These are phyloP conservation scores for Candida takata DNA, from an alignment of 805 yeast genomes.

Conservation along the genomic window DNA sequence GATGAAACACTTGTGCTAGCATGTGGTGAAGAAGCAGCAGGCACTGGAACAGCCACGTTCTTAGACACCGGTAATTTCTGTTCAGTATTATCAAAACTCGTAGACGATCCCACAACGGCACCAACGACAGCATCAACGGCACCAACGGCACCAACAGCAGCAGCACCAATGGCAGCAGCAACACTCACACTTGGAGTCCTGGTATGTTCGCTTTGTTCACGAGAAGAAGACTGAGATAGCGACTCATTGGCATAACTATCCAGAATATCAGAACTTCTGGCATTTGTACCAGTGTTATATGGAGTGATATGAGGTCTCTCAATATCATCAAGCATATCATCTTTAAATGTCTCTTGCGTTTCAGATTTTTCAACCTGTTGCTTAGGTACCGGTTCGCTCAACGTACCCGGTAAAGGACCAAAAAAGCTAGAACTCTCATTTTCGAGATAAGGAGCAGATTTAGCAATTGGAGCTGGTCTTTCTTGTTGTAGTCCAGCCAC, in stretches of 20 bases:
- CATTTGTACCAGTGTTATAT: conserved; percentile 4
- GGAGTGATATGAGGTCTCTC: background rate
- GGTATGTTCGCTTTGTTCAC: background rate
- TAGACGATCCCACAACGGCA: conserved; percentile 4
- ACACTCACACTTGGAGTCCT: background rate
- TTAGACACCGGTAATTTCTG: background rate
- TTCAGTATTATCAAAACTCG: background rate
- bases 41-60: background rate
- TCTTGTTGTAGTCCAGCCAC: conserved; percentile 20
- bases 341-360: conserved; percentile 11
- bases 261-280: conserved; percentile 24
- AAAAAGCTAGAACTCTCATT: no score
- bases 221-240: background rate
- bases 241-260: conserved; percentile 21
- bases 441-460: background rate
- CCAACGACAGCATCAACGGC: conserved; percentile 11
- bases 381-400: background rate
- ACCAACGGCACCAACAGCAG: conserved; percentile 5
- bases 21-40: background rate
- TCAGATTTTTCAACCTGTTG: conserved; percentile 11
- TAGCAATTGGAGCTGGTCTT: conserved; percentile 14
- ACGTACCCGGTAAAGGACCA: background rate
- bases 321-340: background rate
- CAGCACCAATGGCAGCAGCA: background rate
- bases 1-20: conserved; percentile 2